Conservation (phyloP, 805 yeast genomes). For the Barnettozyma sp. region DNA sequence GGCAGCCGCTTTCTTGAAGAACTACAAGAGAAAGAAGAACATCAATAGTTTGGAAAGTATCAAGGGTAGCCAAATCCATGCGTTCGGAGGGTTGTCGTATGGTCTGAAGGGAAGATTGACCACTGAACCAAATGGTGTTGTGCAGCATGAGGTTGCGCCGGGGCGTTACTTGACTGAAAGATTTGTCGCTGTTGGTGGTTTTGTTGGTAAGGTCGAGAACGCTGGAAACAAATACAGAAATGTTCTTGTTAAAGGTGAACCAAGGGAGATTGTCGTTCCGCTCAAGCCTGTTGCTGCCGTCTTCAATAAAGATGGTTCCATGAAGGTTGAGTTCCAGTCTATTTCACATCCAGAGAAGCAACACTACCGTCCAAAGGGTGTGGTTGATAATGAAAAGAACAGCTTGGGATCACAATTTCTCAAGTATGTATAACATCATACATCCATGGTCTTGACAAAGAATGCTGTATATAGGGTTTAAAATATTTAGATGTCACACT, state of each 20-base stretch:
- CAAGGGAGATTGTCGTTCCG: constrained; percentile 39
- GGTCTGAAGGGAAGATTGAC: constrained; percentile 58
- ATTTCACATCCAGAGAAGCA: background rate
- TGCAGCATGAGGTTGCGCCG: constrained; percentile 47
- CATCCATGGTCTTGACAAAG: background rate
- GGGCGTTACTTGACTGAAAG: constrained; percentile 52
- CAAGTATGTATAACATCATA: background rate
- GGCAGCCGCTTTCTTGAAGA: constrained; percentile 29
- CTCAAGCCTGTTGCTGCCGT: constrained; percentile 34
- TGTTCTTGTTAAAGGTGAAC: constrained; percentile 31
- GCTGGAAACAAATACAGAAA: constrained; percentile 30
- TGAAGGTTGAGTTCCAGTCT: constrained; percentile 9
- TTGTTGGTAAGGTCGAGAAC: constrained; percentile 32
- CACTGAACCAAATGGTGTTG: constrained; percentile 66
- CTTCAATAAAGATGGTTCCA: constrained; percentile 33
- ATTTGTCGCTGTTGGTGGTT: constrained; percentile 52
- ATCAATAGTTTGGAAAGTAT: constrained; percentile 7
- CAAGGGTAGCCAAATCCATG: constrained; percentile 36
- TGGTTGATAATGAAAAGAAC: background rate
- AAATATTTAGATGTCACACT: background rate
- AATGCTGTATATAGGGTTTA: constrained; percentile 6
- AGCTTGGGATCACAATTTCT: background rate
- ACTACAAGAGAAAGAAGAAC: constrained; percentile 8
- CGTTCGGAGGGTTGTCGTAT: constrained; percentile 74
- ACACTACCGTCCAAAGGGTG: constrained; percentile 2